phyloP scores from a whole-genome alignment of 1,139 yeast species.

The Pichia sp. region DNA sequence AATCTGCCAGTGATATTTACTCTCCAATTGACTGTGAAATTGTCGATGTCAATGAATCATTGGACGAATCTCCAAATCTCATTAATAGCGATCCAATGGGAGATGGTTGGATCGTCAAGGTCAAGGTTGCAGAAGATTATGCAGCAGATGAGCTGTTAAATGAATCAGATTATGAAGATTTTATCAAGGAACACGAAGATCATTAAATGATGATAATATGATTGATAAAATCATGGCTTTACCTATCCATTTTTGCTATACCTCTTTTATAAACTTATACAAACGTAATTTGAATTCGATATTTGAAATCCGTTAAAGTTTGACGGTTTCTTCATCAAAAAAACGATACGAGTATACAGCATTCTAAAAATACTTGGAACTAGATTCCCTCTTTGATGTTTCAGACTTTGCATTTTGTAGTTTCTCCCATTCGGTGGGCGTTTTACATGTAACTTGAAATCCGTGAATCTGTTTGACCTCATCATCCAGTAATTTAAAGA shows the following conservation, averaged over 20 bases:
- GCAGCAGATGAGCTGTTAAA: constrained; percentile 33
- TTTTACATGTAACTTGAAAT: constrained; percentile 75
- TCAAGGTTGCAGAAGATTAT: constrained; percentile 35
- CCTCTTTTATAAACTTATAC: too few species aligned
- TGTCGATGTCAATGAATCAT: constrained; percentile 56
- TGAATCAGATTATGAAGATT: constrained; percentile 56
- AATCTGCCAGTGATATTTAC: constrained; percentile 89
- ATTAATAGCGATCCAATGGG: constrained; percentile 90
- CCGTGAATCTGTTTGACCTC: constrained; percentile 70
- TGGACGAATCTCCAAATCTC: constrained; percentile 66
- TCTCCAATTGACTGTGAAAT: constrained; percentile 80
- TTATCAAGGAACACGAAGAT: constrained; percentile 38
- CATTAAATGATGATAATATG: constrained; percentile 9
- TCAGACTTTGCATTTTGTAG: background rate
- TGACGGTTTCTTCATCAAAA: too few species aligned
- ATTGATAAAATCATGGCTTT: background rate
- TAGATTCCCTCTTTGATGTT: background rate
- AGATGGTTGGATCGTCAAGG: constrained; percentile 85
- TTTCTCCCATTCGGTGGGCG: constrained; percentile 49
- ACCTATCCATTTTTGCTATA: background rate
- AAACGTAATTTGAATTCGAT: too few species aligned
- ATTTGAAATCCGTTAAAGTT: too few species aligned
- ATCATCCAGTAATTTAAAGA: constrained; percentile 55
- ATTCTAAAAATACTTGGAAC: background rate
- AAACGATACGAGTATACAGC: too few species aligned